Percentiles rank a stretch among this genome's conserved stretches.
phyloP scores from a whole-genome alignment of 495 filamentous ascomycete species.

The Astrocystis sublimbata region DNA sequence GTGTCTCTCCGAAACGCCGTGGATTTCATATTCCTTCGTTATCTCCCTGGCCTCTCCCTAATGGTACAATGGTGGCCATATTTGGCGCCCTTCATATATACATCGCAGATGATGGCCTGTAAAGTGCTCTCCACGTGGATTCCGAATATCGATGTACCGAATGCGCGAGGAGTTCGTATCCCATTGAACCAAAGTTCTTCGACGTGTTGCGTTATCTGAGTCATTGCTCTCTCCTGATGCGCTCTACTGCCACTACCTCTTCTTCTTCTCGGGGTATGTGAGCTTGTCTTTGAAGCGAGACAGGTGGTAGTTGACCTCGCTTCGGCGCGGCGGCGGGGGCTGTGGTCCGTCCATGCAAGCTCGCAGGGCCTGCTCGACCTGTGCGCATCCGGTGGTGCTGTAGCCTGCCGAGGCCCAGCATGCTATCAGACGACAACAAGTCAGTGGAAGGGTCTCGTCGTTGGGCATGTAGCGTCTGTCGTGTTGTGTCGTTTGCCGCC shows the following conservation, averaged over 20 bases:
- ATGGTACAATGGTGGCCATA: conserved; percentile 20
- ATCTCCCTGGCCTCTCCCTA: not conserved
- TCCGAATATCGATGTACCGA: too few species aligned
- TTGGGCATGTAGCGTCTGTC: too few species aligned
- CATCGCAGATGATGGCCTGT: too few species aligned
- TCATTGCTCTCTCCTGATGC: not conserved
- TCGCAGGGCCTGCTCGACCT: conserved; percentile 76
- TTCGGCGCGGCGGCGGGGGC: conserved; percentile 66
- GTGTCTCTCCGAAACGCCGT: conserved; percentile 21
- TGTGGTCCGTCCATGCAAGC: conserved; percentile 91
- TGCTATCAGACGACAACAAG: conserved; percentile 51
- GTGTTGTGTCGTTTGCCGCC: too few species aligned
- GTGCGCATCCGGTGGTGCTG: conserved; percentile 69
- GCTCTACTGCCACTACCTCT: conserved; percentile 32
- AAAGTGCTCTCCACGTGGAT: too few species aligned
- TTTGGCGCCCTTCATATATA: too few species aligned
- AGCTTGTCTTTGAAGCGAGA: conserved; percentile 83
- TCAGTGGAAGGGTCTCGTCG: too few species aligned
- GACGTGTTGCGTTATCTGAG: too few species aligned
- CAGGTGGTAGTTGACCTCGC: conserved; percentile 94
- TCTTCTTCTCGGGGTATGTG: conserved; percentile 70
- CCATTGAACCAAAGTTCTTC: too few species aligned
- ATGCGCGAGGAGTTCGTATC: not conserved
- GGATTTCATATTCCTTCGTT: not conserved
- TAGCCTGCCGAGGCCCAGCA: conserved; percentile 94